Conservation (phyloP, 2,329 filamentous ascomycete species). For the Cladophialophora carrionii region DNA sequence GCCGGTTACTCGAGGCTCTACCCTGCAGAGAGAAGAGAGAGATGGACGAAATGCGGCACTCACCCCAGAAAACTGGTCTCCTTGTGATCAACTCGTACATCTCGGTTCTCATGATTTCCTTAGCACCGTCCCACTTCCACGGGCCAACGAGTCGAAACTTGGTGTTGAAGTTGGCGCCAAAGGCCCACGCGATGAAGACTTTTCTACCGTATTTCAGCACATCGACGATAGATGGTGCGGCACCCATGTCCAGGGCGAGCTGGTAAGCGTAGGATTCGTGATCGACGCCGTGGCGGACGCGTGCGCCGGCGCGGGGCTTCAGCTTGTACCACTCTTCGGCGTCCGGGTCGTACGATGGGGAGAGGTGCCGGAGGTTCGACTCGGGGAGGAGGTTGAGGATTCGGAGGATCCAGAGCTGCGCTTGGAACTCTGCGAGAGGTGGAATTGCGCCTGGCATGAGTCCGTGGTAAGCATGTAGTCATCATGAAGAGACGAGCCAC, state of each 20-base stretch:
- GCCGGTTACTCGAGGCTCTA: not conserved
- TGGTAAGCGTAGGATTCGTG: slow-evolving; percentile 23
- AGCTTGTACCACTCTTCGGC: slow-evolving; percentile 15
- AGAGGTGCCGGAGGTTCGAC: slow-evolving; percentile 5
- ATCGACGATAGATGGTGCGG: slow-evolving; percentile 11
- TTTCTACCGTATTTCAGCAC: slow-evolving; percentile 8
- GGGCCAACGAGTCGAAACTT: slow-evolving; percentile 19
- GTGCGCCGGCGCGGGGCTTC: slow-evolving; percentile 7
- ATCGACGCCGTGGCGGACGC: slow-evolving; percentile 18
- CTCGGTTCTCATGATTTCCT: slow-evolving; percentile 16
- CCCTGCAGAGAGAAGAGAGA: not conserved
- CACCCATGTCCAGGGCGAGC: slow-evolving; percentile 17
- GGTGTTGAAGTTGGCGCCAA: slow-evolving; percentile 18
- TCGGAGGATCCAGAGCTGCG: slow-evolving; percentile 18
- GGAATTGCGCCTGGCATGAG: slow-evolving; percentile 17
- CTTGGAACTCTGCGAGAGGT: slow-evolving; percentile 19
- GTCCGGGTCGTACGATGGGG: slow-evolving; percentile 6
- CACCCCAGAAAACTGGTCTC: slow-evolving; percentile 14
- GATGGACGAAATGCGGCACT: not conserved
- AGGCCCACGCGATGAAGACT: slow-evolving; percentile 15
- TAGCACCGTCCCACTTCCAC: slow-evolving; percentile 16
- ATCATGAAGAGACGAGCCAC: not conserved
- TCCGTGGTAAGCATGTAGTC: not conserved
- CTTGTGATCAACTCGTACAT: slow-evolving; percentile 7
- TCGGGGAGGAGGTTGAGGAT: slow-evolving; percentile 17